These are phyloP conservation scores for Penicillium dipodomyicola DNA, from an alignment of 495 filamentous ascomycete species.

Conservation along the genomic window DNA sequence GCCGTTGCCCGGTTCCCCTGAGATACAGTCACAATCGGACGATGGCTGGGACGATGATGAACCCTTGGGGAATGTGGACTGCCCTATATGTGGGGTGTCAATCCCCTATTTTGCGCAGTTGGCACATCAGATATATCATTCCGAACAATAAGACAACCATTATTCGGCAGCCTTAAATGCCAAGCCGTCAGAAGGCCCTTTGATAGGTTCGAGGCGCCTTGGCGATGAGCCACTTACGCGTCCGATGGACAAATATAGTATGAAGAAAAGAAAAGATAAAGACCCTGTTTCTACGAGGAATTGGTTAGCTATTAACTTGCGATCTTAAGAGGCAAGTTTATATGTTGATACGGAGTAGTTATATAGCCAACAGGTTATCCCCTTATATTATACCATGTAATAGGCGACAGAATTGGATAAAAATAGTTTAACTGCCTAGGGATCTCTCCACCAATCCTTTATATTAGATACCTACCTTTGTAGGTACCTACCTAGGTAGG, in stretches of 20 bases:
- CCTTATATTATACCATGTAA: not conserved
- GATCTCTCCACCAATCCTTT: not conserved
- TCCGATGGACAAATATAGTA: not conserved
- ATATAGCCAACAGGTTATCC: not conserved
- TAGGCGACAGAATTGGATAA: not conserved
- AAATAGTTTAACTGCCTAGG: too few relatives aligned
- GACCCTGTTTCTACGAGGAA: too few relatives aligned
- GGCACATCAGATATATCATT: constrained; percentile 73
- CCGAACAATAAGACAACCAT: not conserved
- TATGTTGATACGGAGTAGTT: too few relatives aligned
- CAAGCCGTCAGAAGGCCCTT: not conserved
- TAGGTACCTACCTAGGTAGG: too few relatives aligned
- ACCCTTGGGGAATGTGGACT: constrained; percentile 41
- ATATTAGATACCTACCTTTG: too few relatives aligned
- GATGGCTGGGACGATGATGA: constrained; percentile 37
- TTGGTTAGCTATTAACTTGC: too few relatives aligned
- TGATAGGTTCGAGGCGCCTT: constrained; percentile 1
- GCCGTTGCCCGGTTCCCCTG: not conserved
- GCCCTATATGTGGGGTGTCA: constrained; percentile 57
- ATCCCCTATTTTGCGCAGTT: constrained; percentile 71
- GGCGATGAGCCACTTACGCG: constrained; percentile 6
- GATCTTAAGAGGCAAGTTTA: too few relatives aligned
- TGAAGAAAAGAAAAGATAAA: too few relatives aligned
- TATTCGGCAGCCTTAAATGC: constrained; percentile 12
- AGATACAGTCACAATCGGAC: constrained; percentile 21